Evolutionary conservation across 768 basidiomycete genomes (phyloP).

Genomic region (Boletus coccyginus): DNA sequence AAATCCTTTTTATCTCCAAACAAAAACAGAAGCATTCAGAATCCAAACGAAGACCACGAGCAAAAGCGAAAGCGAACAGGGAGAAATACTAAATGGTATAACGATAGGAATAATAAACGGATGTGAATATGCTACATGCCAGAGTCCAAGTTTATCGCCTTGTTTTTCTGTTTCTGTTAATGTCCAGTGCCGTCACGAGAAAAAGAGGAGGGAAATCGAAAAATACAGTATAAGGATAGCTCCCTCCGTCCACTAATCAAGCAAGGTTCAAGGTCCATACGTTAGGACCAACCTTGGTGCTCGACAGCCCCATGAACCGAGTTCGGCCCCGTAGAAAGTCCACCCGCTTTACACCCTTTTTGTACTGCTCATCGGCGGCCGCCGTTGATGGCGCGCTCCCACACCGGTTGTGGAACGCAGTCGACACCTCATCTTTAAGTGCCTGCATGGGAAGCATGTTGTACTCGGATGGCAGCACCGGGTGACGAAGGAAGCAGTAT

Average conservation of each 20-base stretch:
- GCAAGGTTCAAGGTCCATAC: slow-evolving; percentile 34
- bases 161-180: slow-evolving; percentile 17
- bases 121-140: slow-evolving; percentile 22
- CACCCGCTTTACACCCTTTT: slow-evolving; percentile 50
- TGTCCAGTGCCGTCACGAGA: slow-evolving; percentile 5
- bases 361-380: slow-evolving; percentile 37
- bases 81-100: slow-evolving; percentile 15
- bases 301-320: slow-evolving; percentile 47
- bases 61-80: neutral
- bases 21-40: neutral
- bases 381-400: slow-evolving; percentile 30
- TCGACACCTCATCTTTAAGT: slow-evolving; percentile 35
- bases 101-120: slow-evolving; percentile 22
- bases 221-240: slow-evolving; percentile 29
- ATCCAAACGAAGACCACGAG: slow-evolving; percentile 1
- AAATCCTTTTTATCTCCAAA: neutral
- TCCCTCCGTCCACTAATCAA: slow-evolving; percentile 11
- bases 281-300: slow-evolving; percentile 36
- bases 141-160: slow-evolving; percentile 9
- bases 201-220: neutral
- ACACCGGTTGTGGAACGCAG: slow-evolving; percentile 44
- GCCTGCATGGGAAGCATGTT: slow-evolving; percentile 30
- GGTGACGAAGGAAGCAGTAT: slow-evolving; percentile 41
- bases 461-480: slow-evolving; percentile 42
- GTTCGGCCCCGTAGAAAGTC: slow-evolving; percentile 48